Percentiles rank a stretch among this genome's conserved stretches.
Conservation (phyloP, 2,329 filamentous ascomycete genomes). For the Xylariaceae sp. region DNA sequence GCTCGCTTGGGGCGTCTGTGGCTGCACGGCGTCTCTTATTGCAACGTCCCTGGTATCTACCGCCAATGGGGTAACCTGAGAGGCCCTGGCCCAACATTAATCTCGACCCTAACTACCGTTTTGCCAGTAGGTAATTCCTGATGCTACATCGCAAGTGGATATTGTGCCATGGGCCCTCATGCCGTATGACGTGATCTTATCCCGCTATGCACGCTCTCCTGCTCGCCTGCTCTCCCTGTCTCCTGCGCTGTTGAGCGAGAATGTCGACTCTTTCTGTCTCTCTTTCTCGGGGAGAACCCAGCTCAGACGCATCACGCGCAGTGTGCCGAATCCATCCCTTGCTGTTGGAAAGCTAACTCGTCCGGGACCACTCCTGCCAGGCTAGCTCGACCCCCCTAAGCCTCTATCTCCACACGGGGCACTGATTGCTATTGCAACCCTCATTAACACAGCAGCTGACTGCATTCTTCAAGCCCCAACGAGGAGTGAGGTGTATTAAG, state of each 20-base stretch:
- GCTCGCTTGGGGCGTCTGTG: slow-evolving; percentile 16
- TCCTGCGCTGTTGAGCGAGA: background rate
- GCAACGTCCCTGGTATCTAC: slow-evolving; percentile 3
- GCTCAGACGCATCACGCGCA: background rate
- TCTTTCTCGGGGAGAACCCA: background rate
- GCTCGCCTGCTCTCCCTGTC: background rate
- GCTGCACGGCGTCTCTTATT: slow-evolving; percentile 17
- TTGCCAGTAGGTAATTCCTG: background rate
- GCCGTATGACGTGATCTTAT: background rate
- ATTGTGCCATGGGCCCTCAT: background rate
- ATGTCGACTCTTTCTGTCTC: background rate
- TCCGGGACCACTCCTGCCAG: slow-evolving; percentile 2
- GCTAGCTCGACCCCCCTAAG: slow-evolving; percentile 6
- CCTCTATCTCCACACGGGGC: slow-evolving; percentile 1
- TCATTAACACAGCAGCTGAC: slow-evolving; percentile 10
- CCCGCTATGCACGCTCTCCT: background rate
- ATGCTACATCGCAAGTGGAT: slow-evolving; percentile 3
- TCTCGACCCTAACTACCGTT: slow-evolving; percentile 5
- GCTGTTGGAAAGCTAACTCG: background rate
- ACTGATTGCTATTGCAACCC: slow-evolving; percentile 6
- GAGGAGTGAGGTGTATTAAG: slow-evolving; percentile 3
- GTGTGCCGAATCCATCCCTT: slow-evolving; percentile 3
- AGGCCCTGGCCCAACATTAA: slow-evolving; percentile 8
- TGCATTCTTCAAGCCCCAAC: slow-evolving; percentile 8
- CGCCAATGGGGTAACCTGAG: slow-evolving; percentile 10